Evolutionary conservation across 2,329 filamentous ascomycete species (phyloP).

Genomic region (Fusarium illudens): DNA sequence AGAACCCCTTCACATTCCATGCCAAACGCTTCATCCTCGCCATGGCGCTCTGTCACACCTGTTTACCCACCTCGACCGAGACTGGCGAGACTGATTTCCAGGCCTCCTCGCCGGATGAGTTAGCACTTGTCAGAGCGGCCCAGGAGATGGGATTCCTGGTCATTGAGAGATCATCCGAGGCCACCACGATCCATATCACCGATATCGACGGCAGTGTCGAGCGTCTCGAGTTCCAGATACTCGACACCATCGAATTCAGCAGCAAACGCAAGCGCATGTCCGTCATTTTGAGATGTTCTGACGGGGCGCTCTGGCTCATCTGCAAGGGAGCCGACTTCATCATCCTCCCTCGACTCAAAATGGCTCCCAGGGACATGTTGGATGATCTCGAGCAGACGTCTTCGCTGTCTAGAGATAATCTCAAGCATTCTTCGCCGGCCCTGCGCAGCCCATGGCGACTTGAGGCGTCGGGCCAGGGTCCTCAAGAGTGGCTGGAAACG

Average conservation of each 20-base stretch:
- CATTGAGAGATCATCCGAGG: neutral
- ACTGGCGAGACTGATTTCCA: neutral
- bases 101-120: neutral
- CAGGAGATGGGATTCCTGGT: neutral
- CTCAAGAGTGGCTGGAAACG: neutral
- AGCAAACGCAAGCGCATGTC: constrained; percentile 91
- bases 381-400: neutral
- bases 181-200: neutral
- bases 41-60: neutral
- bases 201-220: neutral
- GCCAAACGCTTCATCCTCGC: neutral
- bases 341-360: constrained; percentile 73
- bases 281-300: constrained; percentile 80
- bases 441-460: neutral
- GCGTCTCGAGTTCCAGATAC: constrained; percentile 60
- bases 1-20: neutral
- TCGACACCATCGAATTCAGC: constrained; percentile 89
- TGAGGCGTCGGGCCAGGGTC: neutral
- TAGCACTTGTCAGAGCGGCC: neutral
- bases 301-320: constrained; percentile 80
- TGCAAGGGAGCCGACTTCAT: constrained; percentile 90
- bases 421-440: neutral
- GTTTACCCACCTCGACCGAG: neutral
- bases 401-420: neutral
- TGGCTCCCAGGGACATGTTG: neutral